A percentile compares a stretch with the other conserved stretches of the same genome.
Evolutionary conservation across 352 stramenopile genomes (phyloP).

Genomic region (Pythium phragmitis): DNA sequence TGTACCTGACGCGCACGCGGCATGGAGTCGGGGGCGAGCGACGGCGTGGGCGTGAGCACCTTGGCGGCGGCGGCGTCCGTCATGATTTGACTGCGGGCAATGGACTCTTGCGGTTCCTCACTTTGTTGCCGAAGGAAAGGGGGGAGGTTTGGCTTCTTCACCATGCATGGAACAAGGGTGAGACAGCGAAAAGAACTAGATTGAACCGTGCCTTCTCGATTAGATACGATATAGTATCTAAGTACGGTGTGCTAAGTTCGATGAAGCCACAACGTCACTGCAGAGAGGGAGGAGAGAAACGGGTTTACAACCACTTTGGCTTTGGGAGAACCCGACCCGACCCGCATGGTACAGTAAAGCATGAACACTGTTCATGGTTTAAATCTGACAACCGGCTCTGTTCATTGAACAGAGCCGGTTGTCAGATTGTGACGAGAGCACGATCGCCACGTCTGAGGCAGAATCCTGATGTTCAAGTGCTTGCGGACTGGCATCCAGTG

Average conservation of each 20-base stretch:
- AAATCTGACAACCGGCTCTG: too few relatives aligned
- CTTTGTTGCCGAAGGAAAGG: not conserved
- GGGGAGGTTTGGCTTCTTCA: not conserved
- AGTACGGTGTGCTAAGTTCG: not conserved
- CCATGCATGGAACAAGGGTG: not conserved
- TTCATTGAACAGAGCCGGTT: too few relatives aligned
- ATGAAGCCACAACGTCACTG: not conserved
- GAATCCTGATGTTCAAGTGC: not conserved
- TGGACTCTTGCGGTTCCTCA: not conserved
- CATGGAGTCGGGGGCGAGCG: slow-evolving; percentile 31
- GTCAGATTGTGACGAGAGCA: too few relatives aligned
- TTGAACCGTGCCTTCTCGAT: not conserved
- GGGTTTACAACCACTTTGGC: not conserved
- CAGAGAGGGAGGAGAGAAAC: not conserved
- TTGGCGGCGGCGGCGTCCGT: slow-evolving; percentile 11
- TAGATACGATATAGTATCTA: not conserved
- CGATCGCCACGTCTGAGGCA: too few relatives aligned
- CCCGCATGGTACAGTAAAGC: too few relatives aligned
- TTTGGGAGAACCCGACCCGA: too few relatives aligned
- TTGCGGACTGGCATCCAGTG: too few relatives aligned
- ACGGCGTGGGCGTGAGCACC: slow-evolving; percentile 25
- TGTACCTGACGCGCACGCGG: slow-evolving; percentile 46
- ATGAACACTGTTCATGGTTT: too few relatives aligned
- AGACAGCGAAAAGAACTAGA: not conserved
- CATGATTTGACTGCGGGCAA: not conserved